These are phyloP conservation scores for Albizia julibrissin DNA, from an alignment of 306 rosid genomes.

Conservation along the genomic window DNA sequence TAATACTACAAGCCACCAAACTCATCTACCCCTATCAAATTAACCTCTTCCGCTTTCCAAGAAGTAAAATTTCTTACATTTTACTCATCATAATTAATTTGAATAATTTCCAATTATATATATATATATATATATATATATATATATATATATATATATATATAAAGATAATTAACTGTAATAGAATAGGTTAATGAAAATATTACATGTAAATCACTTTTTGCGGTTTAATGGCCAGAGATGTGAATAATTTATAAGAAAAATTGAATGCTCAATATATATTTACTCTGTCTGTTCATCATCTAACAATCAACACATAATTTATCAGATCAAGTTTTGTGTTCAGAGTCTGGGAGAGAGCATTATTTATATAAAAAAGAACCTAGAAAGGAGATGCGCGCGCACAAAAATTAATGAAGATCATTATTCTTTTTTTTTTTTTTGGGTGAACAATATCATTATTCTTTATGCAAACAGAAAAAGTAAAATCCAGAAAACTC, in stretches of 20 bases:
- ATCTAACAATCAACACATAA: background rate
- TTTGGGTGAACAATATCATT: no score
- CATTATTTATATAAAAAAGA: background rate
- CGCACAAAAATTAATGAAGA: background rate
- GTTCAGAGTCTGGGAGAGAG: background rate
- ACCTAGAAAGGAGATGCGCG: background rate
- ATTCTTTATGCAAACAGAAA: background rate
- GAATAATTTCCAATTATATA: background rate
- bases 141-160: no score
- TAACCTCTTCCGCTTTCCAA: background rate
- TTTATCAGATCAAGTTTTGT: background rate
- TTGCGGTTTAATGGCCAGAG: background rate
- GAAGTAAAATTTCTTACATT: background rate
- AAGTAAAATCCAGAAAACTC: background rate
- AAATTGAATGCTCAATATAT: background rate
- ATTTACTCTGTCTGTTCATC: background rate
- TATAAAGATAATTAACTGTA: background rate
- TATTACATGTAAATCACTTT: background rate
- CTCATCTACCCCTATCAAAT: background rate
- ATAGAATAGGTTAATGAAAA: background rate
- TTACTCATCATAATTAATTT: background rate
- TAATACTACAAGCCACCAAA: background rate
- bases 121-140: no score
- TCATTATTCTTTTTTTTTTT: background rate
- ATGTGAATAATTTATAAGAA: background rate